phyloP scores from a whole-genome alignment of 176 grass and related monocot genomes.

The Dactylis glomerata region DNA sequence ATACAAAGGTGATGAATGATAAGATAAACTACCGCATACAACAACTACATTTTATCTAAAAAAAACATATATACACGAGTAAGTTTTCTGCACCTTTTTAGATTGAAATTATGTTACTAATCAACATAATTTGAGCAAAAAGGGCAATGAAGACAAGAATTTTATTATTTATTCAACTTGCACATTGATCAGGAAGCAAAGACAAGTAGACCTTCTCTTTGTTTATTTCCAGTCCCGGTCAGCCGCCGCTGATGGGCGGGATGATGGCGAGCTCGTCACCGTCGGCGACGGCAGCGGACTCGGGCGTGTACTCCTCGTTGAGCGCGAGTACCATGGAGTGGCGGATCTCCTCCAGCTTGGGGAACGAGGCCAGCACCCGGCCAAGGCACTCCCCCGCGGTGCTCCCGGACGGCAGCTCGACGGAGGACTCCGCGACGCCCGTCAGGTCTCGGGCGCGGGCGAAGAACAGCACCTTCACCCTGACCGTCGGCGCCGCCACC shows the following conservation, averaged over 20 bases:
- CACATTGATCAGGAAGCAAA: neutral
- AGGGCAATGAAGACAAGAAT: neutral
- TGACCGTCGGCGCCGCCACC: neutral
- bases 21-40: neutral
- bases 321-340: conserved; percentile 78
- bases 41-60: no score
- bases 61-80: no score
- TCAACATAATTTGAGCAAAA: neutral
- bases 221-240: neutral
- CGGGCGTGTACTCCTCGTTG: conserved; percentile 79
- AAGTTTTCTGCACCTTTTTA: neutral
- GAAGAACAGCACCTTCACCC: conserved; percentile 84
- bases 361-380: conserved; percentile 51
- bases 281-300: conserved; percentile 48
- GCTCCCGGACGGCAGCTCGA: conserved; percentile 56
- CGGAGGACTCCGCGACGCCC: conserved; percentile 37
- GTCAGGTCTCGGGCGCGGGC: conserved; percentile 79
- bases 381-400: conserved; percentile 64
- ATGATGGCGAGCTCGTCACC: conserved; percentile 87
- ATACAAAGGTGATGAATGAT: neutral
- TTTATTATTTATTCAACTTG: neutral
- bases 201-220: neutral
- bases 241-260: conserved; percentile 87
- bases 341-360: conserved; percentile 80
- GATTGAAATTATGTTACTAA: neutral